phyloP scores from a whole-genome alignment of 305 asterid genomes.

The Fraxinus nigra region DNA sequence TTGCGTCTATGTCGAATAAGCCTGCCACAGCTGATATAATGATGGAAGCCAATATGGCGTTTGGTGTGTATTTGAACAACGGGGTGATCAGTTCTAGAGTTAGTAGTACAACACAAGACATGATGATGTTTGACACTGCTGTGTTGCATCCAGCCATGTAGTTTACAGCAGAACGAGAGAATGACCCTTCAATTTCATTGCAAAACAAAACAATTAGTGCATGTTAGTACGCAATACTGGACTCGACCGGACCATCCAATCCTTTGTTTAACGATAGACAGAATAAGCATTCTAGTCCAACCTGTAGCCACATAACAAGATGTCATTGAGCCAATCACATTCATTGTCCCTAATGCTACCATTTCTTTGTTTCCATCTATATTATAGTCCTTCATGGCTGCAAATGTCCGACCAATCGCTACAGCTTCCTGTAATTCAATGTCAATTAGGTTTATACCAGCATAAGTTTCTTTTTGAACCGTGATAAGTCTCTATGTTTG shows the following conservation, averaged over 20 bases:
- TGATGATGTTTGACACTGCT: conserved; percentile 64
- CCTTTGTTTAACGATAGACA: background rate
- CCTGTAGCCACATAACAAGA: conserved; percentile 87
- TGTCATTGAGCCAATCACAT: conserved; percentile 73
- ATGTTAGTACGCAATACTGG: background rate
- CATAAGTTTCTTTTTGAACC: background rate
- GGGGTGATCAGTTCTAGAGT: conserved; percentile 61
- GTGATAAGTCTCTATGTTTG: background rate
- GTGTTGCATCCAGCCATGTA: conserved; percentile 73
- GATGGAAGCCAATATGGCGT: conserved; percentile 71
- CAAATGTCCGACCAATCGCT: conserved; percentile 81
- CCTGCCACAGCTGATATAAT: conserved; percentile 73
- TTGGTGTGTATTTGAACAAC: conserved; percentile 72
- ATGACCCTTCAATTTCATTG: conserved; percentile 45
- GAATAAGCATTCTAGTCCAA: conserved; percentile 6
- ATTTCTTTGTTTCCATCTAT: conserved; percentile 84
- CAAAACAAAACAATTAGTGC: background rate
- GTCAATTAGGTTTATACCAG: background rate
- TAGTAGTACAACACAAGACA: conserved; percentile 60
- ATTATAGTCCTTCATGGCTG: conserved; percentile 66
- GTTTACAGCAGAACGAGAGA: conserved; percentile 86
- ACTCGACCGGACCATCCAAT: background rate
- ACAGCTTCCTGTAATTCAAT: conserved; percentile 60
- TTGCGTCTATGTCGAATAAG: conserved; percentile 57
- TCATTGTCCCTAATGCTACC: conserved; percentile 84